phyloP scores from a whole-genome alignment of 2,329 filamentous ascomycete species.

The Lachnellula subtilissima region DNA sequence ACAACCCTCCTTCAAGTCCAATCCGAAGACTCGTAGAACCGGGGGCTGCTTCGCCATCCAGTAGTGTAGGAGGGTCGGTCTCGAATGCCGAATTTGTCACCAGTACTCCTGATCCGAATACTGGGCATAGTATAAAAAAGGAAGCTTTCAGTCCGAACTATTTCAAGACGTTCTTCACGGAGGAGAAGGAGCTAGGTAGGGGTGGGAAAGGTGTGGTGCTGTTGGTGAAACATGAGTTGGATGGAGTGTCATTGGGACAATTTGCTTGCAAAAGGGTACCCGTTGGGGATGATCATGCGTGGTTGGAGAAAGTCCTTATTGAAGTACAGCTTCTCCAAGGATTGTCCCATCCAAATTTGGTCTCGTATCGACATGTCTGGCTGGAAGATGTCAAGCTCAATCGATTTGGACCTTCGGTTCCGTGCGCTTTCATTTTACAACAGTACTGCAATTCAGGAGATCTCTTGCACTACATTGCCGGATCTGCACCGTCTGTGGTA shows the following conservation, averaged over 20 bases:
- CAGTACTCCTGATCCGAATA: conserved; percentile 40
- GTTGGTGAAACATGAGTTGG: conserved; percentile 87
- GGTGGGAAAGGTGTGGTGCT: conserved; percentile 94
- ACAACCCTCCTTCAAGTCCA: conserved; percentile 44
- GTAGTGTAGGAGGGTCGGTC: conserved; percentile 24
- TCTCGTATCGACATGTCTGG: conserved; percentile 97
- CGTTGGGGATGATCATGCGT: conserved; percentile 88
- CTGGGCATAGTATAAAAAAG: conserved; percentile 69
- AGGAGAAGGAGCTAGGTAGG: conserved; percentile 78
- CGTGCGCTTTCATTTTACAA: conserved; percentile 93
- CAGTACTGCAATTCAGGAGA: conserved; percentile 97
- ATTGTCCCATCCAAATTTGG: conserved; percentile 88
- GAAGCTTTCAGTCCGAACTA: conserved; percentile 89
- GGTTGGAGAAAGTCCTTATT: conserved; percentile 89
- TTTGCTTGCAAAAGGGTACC: conserved; percentile 98
- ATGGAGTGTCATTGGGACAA: conserved; percentile 79
- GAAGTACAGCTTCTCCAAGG: conserved; percentile 92
- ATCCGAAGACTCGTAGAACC: conserved; percentile 43
- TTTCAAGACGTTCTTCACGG: conserved; percentile 88
- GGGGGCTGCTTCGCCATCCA: conserved; percentile 20
- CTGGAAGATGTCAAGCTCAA: conserved; percentile 82
- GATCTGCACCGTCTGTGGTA: conserved; percentile 54
- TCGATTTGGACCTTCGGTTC: conserved; percentile 83
- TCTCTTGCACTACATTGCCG: conserved; percentile 80
- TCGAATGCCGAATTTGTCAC: conserved; percentile 45